phyloP scores from a whole-genome alignment of 1,284 basidiomycete genomes.

The Afroboletus lepidellus region DNA sequence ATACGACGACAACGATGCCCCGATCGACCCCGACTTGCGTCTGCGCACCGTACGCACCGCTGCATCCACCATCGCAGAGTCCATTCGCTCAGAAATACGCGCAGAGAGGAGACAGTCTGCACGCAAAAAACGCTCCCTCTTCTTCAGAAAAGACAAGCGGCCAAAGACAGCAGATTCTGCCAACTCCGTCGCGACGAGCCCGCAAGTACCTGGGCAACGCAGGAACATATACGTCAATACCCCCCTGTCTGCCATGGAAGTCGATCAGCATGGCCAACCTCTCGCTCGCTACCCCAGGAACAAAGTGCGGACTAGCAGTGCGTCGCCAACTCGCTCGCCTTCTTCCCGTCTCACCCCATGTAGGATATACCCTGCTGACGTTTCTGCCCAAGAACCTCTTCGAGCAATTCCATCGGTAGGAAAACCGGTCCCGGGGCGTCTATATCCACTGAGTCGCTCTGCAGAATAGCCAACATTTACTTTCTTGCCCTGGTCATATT shows the following conservation, averaged over 20 bases:
- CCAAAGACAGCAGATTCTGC: conserved; percentile 36
- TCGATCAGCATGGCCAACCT: conserved; percentile 76
- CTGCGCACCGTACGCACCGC: conserved; percentile 88
- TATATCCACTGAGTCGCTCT: neutral
- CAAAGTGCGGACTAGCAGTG: conserved; percentile 93
- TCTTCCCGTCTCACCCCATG: conserved; percentile 13
- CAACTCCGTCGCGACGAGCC: conserved; percentile 5
- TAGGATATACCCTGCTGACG: conserved; percentile 86
- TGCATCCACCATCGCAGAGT: conserved; percentile 84
- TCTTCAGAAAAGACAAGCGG: conserved; percentile 57
- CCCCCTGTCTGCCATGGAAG: conserved; percentile 61
- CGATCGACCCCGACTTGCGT: conserved; percentile 81
- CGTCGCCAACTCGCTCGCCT: conserved; percentile 35
- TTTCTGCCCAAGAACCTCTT: conserved; percentile 94
- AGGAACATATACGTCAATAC: conserved; percentile 83
- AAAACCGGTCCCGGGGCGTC: neutral
- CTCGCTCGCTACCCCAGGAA: conserved; percentile 80
- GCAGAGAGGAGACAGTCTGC: conserved; percentile 57
- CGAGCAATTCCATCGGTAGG: conserved; percentile 84
- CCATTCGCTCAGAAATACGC: conserved; percentile 73
- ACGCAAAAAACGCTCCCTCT: conserved; percentile 53
- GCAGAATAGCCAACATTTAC: conserved; percentile 88
- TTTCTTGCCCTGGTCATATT: conserved; percentile 84
- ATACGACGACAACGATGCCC: conserved; percentile 48
- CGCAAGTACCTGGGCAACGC: conserved; percentile 51